Conservation (phyloP, 2,329 filamentous ascomycete genomes). For the Helicocarpus griseus region DNA sequence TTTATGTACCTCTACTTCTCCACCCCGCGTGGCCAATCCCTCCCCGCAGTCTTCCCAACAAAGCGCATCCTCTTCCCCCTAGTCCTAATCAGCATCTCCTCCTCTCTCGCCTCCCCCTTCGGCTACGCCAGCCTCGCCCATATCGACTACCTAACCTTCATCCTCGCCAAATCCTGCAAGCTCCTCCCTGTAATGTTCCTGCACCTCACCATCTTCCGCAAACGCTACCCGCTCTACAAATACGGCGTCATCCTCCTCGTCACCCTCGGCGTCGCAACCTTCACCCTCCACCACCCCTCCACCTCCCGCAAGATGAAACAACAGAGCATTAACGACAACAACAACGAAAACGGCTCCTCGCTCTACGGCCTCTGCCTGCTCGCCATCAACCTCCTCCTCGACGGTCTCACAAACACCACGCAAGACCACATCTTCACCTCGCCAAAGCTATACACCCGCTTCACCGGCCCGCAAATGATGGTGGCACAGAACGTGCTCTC, state of each 20-base stretch:
- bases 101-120: conserved; percentile 84
- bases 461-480: conserved; percentile 97
- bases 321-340: conserved; percentile 33
- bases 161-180: conserved; percentile 96
- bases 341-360: conserved; percentile 56
- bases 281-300: conserved; percentile 73
- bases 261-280: conserved; percentile 84
- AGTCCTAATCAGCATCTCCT: conserved; percentile 74
- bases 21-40: conserved; percentile 45
- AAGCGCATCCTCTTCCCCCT: conserved; percentile 65
- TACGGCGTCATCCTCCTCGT: conserved; percentile 88
- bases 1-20: conserved; percentile 64
- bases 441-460: conserved; percentile 56
- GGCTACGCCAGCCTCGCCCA: conserved; percentile 87
- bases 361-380: conserved; percentile 65
- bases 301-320: conserved; percentile 50
- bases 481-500: conserved; percentile 89
- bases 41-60: conserved; percentile 61
- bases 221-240: conserved; percentile 87
- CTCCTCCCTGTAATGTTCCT: conserved; percentile 97
- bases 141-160: conserved; percentile 96
- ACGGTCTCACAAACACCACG: conserved; percentile 90
- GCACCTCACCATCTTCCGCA: conserved; percentile 83
- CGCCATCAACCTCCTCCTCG: conserved; percentile 82
- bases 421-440: conserved; percentile 86